phyloP scores from a whole-genome alignment of 305 asterid genomes.

The Plantago lanceolata region DNA sequence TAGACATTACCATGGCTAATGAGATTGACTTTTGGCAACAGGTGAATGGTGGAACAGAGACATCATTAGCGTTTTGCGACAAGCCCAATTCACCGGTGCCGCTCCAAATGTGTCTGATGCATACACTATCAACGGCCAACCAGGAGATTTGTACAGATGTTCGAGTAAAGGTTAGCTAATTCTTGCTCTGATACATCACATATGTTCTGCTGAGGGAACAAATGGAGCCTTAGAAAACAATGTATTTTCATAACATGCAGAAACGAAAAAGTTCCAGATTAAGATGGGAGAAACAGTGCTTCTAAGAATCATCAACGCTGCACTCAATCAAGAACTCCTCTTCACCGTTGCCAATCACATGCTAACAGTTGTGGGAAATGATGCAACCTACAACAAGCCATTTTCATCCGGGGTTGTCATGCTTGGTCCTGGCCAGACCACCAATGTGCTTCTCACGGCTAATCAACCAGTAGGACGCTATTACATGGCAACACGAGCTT shows the following conservation, averaged over 20 bases:
- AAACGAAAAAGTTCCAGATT: constrained; percentile 44
- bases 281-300: constrained; percentile 56
- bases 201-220: background rate
- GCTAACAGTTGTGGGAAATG: constrained; percentile 70
- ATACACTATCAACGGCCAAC: constrained; percentile 81
- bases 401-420: constrained; percentile 56
- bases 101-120: constrained; percentile 79
- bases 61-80: constrained; percentile 40
- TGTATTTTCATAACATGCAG: constrained; percentile 26
- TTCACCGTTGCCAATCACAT: constrained; percentile 63
- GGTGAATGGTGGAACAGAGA: constrained; percentile 93
- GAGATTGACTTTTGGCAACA: constrained; percentile 23
- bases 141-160: constrained; percentile 71
- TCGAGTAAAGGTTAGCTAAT: constrained; percentile 52
- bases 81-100: constrained; percentile 59
- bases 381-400: constrained; percentile 60
- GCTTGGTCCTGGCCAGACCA: constrained; percentile 83
- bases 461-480: constrained; percentile 53
- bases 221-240: background rate
- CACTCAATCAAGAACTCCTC: constrained; percentile 78
- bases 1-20: background rate
- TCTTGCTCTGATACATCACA: background rate
- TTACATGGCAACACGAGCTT: constrained; percentile 66
- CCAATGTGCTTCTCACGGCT: constrained; percentile 66
- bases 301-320: constrained; percentile 77